Percentiles rank a stretch among this genome's conserved stretches.
These are phyloP conservation scores for Epichloe glyceriae DNA, from an alignment of 2,329 filamentous ascomycete genomes.

Conservation along the genomic window DNA sequence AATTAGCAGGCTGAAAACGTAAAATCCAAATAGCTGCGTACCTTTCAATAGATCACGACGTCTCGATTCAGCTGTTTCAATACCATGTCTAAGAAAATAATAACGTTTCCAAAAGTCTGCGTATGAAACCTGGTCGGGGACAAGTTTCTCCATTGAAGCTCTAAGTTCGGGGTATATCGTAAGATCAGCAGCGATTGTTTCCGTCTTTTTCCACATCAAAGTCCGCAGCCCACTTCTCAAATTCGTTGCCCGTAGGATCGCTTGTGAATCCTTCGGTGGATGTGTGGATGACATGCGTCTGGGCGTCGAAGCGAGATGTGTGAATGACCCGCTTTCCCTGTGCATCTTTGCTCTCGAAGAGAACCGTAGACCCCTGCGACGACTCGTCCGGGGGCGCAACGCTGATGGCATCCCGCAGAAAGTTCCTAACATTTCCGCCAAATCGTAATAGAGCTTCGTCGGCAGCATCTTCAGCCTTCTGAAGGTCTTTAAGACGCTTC, in stretches of 20 bases:
- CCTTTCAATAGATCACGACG: slow-evolving; percentile 84
- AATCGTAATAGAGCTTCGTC: slow-evolving; percentile 91
- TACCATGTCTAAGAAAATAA: slow-evolving; percentile 84
- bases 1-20: slow-evolving; percentile 6
- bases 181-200: slow-evolving; percentile 67
- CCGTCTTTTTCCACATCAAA: slow-evolving; percentile 83
- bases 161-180: slow-evolving; percentile 78
- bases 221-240: slow-evolving; percentile 53
- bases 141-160: slow-evolving; percentile 83
- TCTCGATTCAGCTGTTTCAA: slow-evolving; percentile 84
- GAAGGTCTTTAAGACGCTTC: slow-evolving; percentile 76
- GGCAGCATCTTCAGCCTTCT: slow-evolving; percentile 86
- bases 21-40: slow-evolving; percentile 21
- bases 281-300: slow-evolving; percentile 90
- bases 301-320: slow-evolving; percentile 85
- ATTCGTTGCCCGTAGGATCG: slow-evolving; percentile 67
- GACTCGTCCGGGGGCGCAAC: slow-evolving; percentile 60
- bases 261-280: slow-evolving; percentile 68
- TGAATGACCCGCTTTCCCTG: slow-evolving; percentile 88
- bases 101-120: slow-evolving; percentile 86
- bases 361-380: slow-evolving; percentile 45
- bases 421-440: slow-evolving; percentile 78
- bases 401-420: slow-evolving; percentile 78
- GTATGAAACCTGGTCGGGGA: slow-evolving; percentile 89
- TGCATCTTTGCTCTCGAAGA: slow-evolving; percentile 91